These are phyloP conservation scores for Gnetum montanum DNA, from an alignment of 75 land plant genomes.

Conservation along the genomic window DNA sequence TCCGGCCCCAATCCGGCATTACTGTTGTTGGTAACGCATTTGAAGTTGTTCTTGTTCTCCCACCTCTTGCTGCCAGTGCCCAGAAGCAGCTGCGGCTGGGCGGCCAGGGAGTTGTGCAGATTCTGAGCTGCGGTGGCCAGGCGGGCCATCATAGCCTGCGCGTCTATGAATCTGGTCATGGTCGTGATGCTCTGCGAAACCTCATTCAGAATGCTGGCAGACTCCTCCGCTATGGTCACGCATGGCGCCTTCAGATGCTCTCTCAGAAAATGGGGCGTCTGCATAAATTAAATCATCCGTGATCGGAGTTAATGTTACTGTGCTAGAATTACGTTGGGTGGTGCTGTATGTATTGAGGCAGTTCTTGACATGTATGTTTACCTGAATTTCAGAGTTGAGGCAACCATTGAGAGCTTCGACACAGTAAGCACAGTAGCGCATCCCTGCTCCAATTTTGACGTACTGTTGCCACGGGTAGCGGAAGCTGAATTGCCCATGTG, in stretches of 20 bases:
- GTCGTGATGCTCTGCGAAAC: conserved; percentile 17
- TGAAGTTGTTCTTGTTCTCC: background rate
- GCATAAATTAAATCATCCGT: background rate
- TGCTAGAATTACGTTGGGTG: background rate
- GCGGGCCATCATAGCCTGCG: conserved; percentile 15
- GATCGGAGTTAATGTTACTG: background rate
- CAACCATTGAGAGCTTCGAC: conserved; percentile 66
- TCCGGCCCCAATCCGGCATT: background rate
- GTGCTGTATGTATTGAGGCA: background rate
- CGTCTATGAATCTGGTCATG: conserved; percentile 24
- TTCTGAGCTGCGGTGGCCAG: conserved; percentile 34
- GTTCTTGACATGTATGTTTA: conserved; percentile 6
- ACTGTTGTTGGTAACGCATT: background rate
- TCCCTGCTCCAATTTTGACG: conserved; percentile 44
- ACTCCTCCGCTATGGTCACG: conserved; percentile 24
- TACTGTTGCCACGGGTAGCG: conserved; percentile 40
- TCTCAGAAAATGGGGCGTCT: conserved; percentile 31
- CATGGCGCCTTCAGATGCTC: conserved; percentile 25
- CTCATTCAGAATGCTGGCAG: conserved; percentile 26
- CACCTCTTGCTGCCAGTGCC: conserved; percentile 5
- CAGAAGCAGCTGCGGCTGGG: conserved; percentile 13
- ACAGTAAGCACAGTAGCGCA: conserved; percentile 65
- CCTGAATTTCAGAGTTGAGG: conserved; percentile 62
- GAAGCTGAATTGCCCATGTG: conserved; percentile 27
- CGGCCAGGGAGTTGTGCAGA: conserved; percentile 20